phyloP scores from a whole-genome alignment of 306 rosid genomes.

The Arachis hypogaea region DNA sequence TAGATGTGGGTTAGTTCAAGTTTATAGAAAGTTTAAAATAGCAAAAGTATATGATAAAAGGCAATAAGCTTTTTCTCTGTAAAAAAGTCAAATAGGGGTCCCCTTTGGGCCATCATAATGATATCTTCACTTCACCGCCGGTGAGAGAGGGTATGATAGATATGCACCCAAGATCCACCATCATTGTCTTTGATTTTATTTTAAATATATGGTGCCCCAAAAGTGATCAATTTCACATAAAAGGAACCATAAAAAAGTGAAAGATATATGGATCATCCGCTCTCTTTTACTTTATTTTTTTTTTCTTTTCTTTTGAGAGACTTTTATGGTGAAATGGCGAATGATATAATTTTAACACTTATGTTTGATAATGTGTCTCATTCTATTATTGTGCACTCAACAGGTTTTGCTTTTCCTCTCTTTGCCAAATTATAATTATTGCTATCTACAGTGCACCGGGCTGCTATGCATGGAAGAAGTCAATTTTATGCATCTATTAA shows the following conservation, averaged over 20 bases:
- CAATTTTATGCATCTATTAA: constrained; percentile 33
- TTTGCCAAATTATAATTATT: constrained; percentile 32
- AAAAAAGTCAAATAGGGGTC: constrained; percentile 74
- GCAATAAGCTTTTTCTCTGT: constrained; percentile 61
- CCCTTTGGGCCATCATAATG: constrained; percentile 63
- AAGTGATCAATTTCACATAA: constrained; percentile 38
- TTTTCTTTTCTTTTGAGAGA: constrained; percentile 24
- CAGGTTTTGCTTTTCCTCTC: constrained; percentile 44
- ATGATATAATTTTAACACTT: constrained; percentile 49
- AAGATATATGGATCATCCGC: constrained; percentile 28
- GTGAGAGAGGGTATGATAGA: constrained; percentile 53
- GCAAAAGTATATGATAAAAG: constrained; percentile 66
- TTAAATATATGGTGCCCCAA: constrained; percentile 46
- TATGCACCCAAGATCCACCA: constrained; percentile 87
- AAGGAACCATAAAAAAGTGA: constrained; percentile 59
- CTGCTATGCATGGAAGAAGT: constrained; percentile 41
- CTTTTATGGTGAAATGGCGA: constrained; percentile 49
- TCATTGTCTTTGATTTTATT: constrained; percentile 66
- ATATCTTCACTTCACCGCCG: constrained; percentile 68
- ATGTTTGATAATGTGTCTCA: constrained; percentile 21
- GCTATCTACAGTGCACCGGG: constrained; percentile 23
- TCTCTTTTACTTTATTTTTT: constrained; percentile 30
- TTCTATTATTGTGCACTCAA: constrained; percentile 70
- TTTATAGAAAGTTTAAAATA: constrained; percentile 41
- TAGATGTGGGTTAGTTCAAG: constrained; percentile 58